phyloP scores from a whole-genome alignment of 345 rosid species.

The Salix caprea region DNA sequence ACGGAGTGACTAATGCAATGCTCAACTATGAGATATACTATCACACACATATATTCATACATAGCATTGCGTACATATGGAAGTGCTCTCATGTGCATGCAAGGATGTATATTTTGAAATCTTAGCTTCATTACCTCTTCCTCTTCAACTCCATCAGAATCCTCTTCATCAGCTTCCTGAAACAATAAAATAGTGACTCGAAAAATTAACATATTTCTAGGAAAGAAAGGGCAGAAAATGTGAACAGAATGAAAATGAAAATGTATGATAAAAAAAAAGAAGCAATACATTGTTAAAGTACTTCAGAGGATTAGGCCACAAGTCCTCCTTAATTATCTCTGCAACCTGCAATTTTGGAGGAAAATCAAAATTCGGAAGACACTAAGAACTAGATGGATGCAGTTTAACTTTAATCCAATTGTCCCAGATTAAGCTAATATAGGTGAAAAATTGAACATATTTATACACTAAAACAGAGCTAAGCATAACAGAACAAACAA shows the following conservation, averaged over 20 bases:
- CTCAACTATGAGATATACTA: background rate
- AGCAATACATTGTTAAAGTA: slow-evolving; percentile 19
- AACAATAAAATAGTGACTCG: background rate
- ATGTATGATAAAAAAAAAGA: background rate
- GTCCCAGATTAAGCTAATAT: background rate
- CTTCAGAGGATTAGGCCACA: slow-evolving; percentile 27
- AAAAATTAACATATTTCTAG: no score
- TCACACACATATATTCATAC: background rate
- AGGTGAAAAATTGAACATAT: background rate
- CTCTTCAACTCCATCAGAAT: slow-evolving; percentile 6
- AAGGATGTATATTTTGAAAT: background rate
- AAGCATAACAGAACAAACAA: background rate
- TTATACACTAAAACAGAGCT: background rate
- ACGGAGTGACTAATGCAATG: background rate
- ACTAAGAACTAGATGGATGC: background rate
- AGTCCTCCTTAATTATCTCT: slow-evolving; percentile 27
- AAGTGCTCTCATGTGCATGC: background rate
- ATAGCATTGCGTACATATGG: no score
- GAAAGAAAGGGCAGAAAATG: background rate
- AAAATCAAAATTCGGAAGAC: background rate
- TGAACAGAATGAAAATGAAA: background rate
- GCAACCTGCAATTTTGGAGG: slow-evolving; percentile 12
- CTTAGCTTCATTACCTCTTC: slow-evolving; percentile 17
- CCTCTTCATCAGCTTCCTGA: slow-evolving; percentile 20
- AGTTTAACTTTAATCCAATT: background rate